phyloP scores from a whole-genome alignment of 202 grass and related monocot species.

The Zoysia matrella region DNA sequence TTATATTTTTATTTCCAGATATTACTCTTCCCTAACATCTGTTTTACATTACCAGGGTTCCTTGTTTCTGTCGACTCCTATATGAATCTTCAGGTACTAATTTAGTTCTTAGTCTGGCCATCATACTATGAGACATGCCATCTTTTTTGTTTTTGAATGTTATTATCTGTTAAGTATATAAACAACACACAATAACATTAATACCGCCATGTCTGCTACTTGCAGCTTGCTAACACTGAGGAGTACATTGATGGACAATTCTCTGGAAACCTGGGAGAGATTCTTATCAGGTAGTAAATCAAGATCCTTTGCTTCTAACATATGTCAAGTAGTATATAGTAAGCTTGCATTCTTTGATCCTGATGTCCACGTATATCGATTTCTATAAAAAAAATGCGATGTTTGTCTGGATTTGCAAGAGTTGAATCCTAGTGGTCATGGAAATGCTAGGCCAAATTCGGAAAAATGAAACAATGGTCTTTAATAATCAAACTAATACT shows the following conservation, averaged over 20 bases:
- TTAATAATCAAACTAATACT: no score
- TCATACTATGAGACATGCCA: neutral
- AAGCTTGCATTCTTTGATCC: neutral
- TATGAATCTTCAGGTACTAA: slow-evolving; percentile 87
- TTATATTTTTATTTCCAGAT: slow-evolving; percentile 4
- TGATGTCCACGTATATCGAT: neutral
- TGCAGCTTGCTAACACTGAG: slow-evolving; percentile 86
- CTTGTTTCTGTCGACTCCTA: slow-evolving; percentile 91
- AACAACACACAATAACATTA: neutral
- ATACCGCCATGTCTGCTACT: neutral
- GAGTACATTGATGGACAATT: slow-evolving; percentile 90
- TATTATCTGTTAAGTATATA: neutral
- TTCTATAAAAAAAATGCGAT: neutral
- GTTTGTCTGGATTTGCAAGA: neutral
- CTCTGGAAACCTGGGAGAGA: slow-evolving; percentile 85
- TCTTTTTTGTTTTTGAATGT: neutral
- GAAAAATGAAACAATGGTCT: no score
- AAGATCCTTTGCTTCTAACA: neutral
- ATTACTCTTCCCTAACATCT: neutral
- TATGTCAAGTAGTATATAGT: slow-evolving; percentile 1
- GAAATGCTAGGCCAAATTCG: no score
- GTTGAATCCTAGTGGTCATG: neutral
- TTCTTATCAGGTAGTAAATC: slow-evolving; percentile 67
- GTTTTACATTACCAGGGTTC: slow-evolving; percentile 53
- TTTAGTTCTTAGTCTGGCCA: neutral